These are phyloP conservation scores for Cucurbita maxima DNA, from an alignment of 306 rosid species.

Conservation along the genomic window DNA sequence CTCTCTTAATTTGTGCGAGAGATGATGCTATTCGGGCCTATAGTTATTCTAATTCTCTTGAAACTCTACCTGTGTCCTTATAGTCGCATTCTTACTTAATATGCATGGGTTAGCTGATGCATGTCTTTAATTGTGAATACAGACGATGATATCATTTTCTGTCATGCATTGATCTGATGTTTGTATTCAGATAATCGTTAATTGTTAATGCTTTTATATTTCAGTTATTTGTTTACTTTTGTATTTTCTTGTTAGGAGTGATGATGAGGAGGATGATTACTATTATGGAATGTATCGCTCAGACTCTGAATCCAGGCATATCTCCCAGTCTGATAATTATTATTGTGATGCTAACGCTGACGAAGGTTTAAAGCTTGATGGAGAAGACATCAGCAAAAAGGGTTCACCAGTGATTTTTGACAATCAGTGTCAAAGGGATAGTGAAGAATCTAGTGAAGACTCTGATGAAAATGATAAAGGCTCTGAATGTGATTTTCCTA, in stretches of 20 bases:
- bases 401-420: conserved; percentile 36
- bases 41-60: not conserved
- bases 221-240: conserved; percentile 8
- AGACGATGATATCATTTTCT: not conserved
- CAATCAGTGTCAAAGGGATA: conserved; percentile 5
- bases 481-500: conserved; percentile 48
- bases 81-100: not conserved
- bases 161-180: not conserved
- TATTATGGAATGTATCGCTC: conserved; percentile 41
- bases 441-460: conserved; percentile 9
- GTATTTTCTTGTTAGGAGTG: conserved; percentile 42
- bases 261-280: conserved; percentile 41
- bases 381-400: conserved; percentile 25
- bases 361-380: conserved; percentile 36
- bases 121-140: not conserved
- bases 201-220: not conserved
- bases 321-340: conserved; percentile 39
- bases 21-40: not conserved
- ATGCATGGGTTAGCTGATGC: not conserved
- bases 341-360: conserved; percentile 40
- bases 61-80: not conserved
- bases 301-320: conserved; percentile 38
- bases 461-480: conserved; percentile 43
- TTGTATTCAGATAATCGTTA: not conserved
- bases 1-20: not conserved